These are phyloP conservation scores for Kurtzmaniella quercitrusa DNA, from an alignment of 1,139 yeast genomes.

Conservation along the genomic window DNA sequence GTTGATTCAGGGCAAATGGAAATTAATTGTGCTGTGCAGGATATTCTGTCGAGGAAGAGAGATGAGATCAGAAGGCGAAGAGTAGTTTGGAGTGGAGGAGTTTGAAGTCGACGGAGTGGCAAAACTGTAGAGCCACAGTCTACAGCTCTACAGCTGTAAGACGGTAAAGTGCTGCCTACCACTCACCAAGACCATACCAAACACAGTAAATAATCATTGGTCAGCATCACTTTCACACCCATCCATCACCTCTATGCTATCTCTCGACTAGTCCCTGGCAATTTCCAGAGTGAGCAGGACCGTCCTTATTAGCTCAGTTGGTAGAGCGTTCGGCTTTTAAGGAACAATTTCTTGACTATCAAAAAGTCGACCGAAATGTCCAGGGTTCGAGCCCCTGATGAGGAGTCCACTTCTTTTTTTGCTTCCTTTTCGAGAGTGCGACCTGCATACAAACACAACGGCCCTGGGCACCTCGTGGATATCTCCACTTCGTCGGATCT, in stretches of 20 bases:
- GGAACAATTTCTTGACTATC: constrained; percentile 5
- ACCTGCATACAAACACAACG: background rate
- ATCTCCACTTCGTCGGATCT: background rate
- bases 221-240: too few species aligned
- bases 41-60: background rate
- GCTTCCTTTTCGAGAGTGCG: background rate
- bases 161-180: too few species aligned
- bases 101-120: too few species aligned
- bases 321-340: constrained; percentile 8
- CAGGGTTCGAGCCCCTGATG: constrained; percentile 9
- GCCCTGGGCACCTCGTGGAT: background rate
- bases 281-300: constrained; percentile 3
- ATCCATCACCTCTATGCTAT: too few species aligned
- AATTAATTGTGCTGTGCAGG: background rate
- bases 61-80: background rate
- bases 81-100: too few species aligned
- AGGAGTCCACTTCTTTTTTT: constrained; percentile 6
- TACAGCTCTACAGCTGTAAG: too few species aligned
- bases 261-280: background rate
- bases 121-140: too few species aligned
- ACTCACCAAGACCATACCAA: too few species aligned
- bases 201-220: too few species aligned
- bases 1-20: background rate
- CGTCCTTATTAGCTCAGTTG: constrained; percentile 8
- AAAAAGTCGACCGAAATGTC: constrained; percentile 10